Evolutionary conservation across 2,329 filamentous ascomycete species (phyloP).

Genomic region (Hymenoscyphus albidus): DNA sequence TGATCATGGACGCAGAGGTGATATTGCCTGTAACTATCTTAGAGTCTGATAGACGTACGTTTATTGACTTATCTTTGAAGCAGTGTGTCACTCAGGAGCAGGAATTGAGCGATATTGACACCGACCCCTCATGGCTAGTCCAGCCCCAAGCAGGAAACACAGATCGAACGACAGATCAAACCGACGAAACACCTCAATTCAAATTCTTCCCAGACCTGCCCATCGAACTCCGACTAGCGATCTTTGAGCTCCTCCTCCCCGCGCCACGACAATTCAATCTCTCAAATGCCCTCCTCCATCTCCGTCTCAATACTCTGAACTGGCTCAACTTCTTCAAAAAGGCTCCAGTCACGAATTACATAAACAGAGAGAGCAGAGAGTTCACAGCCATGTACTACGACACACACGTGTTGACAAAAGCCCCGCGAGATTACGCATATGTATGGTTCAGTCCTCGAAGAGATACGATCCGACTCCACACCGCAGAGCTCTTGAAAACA

Average conservation of each 20-base stretch:
- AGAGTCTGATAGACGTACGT: too few relatives aligned
- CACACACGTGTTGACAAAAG: neutral
- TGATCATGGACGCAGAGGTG: too few relatives aligned
- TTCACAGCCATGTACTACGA: neutral
- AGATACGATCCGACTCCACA: neutral
- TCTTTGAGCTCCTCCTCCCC: neutral
- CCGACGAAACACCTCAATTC: neutral
- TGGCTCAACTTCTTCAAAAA: neutral
- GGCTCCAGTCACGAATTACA: neutral
- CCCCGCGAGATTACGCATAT: neutral
- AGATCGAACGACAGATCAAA: neutral
- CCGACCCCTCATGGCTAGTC: too few relatives aligned
- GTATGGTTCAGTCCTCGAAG: neutral
- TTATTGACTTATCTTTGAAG: too few relatives aligned
- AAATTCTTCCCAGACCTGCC: neutral
- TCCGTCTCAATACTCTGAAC: neutral
- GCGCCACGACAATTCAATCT: neutral
- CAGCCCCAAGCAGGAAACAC: neutral
- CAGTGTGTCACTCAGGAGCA: too few relatives aligned
- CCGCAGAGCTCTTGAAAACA: neutral
- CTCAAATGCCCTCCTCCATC: neutral
- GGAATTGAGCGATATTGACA: neutral
- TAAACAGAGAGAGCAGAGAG: neutral
- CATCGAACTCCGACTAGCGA: neutral
- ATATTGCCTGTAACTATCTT: too few relatives aligned